These are phyloP conservation scores for Persicaria maculosa DNA, from an alignment of 148 eudicot genomes.

Conservation along the genomic window DNA sequence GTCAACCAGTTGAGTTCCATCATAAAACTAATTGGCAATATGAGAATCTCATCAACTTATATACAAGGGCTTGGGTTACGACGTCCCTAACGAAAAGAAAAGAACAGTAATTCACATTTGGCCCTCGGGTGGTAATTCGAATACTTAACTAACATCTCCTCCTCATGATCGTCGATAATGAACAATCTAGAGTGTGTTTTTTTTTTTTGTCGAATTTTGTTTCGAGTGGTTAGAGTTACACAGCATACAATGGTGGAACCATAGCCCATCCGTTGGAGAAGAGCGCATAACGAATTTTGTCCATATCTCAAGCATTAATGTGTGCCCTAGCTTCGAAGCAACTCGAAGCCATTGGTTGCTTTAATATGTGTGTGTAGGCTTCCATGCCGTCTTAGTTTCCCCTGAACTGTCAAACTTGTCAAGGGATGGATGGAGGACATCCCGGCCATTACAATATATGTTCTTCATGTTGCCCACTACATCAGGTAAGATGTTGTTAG, in stretches of 20 bases:
- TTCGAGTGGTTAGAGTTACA: background rate
- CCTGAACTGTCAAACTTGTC: background rate
- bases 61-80: no score
- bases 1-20: no score
- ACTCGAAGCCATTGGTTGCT: background rate
- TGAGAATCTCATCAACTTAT: no score
- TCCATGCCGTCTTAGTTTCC: background rate
- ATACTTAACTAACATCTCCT: no score
- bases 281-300: background rate
- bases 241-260: constrained; percentile 2
- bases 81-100: no score
- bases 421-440: background rate
- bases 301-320: constrained; percentile 3
- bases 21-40: no score
- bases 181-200: background rate
- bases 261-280: background rate
- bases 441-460: background rate
- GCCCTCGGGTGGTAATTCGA: no score
- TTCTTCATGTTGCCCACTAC: background rate
- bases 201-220: background rate
- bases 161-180: background rate
- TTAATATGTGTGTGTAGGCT: background rate
- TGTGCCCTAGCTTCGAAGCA: constrained; percentile 6
- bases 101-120: no score
- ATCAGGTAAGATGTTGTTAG: background rate